Evolutionary conservation across 225 moss, liverwort and hornwort species (phyloP).

Genomic region (Neckera pumila): DNA sequence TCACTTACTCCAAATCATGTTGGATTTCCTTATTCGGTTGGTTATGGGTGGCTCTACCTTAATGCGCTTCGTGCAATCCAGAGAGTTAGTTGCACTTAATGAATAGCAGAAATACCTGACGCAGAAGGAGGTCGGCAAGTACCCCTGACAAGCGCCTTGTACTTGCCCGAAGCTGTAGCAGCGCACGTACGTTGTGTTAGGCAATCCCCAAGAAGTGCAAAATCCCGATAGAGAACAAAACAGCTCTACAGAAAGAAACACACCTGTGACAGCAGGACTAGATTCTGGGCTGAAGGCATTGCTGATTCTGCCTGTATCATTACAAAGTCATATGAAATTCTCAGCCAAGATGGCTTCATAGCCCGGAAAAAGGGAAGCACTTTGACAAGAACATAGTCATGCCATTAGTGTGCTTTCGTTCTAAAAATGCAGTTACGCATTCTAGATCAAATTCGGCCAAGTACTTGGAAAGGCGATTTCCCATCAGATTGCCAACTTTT

Average conservation of each 20-base stretch:
- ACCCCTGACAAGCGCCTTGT: constrained; percentile 67
- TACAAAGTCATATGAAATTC: not conserved
- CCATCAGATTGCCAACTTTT: not conserved
- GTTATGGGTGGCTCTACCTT: too few species aligned
- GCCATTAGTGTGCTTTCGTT: not conserved
- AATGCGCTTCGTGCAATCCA: not conserved
- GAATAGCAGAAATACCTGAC: constrained; percentile 36
- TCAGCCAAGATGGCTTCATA: not conserved
- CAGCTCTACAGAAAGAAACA: not conserved
- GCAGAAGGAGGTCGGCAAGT: constrained; percentile 57
- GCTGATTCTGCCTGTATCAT: constrained; percentile 64
- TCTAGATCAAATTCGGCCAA: not conserved
- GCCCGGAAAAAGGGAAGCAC: not conserved
- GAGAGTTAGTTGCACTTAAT: not conserved
- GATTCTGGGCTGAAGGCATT: constrained; percentile 90
- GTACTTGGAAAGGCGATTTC: not conserved
- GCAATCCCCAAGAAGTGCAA: not conserved
- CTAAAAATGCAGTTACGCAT: not conserved
- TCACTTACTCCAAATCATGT: too few species aligned
- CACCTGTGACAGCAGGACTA: constrained; percentile 80
- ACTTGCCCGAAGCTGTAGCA: constrained; percentile 54
- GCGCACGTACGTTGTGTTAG: not conserved
- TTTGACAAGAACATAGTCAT: not conserved
- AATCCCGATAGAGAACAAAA: not conserved
- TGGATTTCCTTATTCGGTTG: too few species aligned